Evolutionary conservation across 257 asterid species (phyloP), one percentile per base, ranked within the genome.

Genomic region (Fraxinus quadrangulata): DNA sequence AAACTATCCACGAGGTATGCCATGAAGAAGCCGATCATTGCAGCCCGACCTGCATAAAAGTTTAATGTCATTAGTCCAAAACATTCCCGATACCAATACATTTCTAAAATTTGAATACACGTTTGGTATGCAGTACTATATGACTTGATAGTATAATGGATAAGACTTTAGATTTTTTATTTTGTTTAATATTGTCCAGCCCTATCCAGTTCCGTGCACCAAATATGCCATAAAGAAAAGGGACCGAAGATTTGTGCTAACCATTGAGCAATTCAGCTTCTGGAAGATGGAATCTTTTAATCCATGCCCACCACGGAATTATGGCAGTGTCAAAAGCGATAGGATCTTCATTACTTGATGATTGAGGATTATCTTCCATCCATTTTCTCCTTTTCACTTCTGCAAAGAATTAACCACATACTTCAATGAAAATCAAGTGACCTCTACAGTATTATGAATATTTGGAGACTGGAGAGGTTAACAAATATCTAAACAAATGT

Each of bases 241-340:
- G 9, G 65, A 67, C 45, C 14, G 23, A 12, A 11, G 51, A 11
- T 11, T 0, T 42, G 51, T 42, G 5, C 51, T 42, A 42, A 93
- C 99, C 98, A 31, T 95, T 95, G 5, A 95, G 99, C 39, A 91
- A 86, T 80, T 95, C 99, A 36, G 99, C 99, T 88, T 95, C 99
- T 3, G 99, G 98, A 65, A 95, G 99, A 88, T 95, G 99, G 77
- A 90, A 93, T 82, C 97, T 89, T 81, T 91, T 91, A 83, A 89
- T 87, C 97, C 99, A 95, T 77, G 96, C 94, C 99, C 99, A 95
- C 98, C 98, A 95, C 63, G 99, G 99, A 81, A 95, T 81, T 37
- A 90, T 89, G 33, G 98, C 86, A 56, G 97, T 93, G 88, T 93
- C 97, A 19, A 95, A 95, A 67, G 87, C 75, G 33, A 95, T 83